Conservation (phyloP, 495 filamentous ascomycete genomes). For the Xylaria palmicola region DNA sequence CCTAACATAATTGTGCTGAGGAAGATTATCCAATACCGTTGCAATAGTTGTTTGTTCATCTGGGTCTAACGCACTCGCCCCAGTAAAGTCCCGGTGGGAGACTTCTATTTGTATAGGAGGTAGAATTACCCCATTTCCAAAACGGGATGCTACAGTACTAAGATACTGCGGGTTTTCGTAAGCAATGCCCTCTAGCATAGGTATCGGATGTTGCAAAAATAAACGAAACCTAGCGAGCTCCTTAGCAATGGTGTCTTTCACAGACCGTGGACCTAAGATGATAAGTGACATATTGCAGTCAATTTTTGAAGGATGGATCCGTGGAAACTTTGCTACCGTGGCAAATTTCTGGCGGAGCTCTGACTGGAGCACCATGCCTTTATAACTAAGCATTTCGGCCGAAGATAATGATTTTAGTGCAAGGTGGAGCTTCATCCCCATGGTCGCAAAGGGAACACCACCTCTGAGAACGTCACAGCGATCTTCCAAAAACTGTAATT, state of each 20-base stretch:
- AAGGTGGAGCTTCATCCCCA: neutral
- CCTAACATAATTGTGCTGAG: neutral
- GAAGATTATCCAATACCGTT: neutral
- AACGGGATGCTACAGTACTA: neutral
- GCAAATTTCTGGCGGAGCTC: neutral
- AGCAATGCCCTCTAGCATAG: neutral
- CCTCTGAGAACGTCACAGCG: neutral
- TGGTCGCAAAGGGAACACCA: neutral
- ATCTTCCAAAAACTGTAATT: neutral
- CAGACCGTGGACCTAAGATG: slow-evolving; percentile 4
- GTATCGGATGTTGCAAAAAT: slow-evolving; percentile 13
- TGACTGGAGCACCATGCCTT: neutral
- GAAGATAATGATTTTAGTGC: neutral
- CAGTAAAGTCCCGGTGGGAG: neutral
- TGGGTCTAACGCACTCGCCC: neutral
- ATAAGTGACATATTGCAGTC: neutral
- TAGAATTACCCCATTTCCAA: slow-evolving; percentile 1
- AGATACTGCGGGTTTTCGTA: slow-evolving; percentile 19
- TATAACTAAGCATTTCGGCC: neutral
- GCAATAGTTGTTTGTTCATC: neutral
- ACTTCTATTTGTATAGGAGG: neutral
- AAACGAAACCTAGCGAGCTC: slow-evolving; percentile 3
- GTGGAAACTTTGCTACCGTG: neutral
- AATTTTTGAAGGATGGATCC: neutral
- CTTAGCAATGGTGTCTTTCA: slow-evolving; percentile 7